A percentile compares a stretch with the other conserved stretches of the same genome.
phyloP scores from a whole-genome alignment of 148 eudicot species.

The Chenopodium suecicum region DNA sequence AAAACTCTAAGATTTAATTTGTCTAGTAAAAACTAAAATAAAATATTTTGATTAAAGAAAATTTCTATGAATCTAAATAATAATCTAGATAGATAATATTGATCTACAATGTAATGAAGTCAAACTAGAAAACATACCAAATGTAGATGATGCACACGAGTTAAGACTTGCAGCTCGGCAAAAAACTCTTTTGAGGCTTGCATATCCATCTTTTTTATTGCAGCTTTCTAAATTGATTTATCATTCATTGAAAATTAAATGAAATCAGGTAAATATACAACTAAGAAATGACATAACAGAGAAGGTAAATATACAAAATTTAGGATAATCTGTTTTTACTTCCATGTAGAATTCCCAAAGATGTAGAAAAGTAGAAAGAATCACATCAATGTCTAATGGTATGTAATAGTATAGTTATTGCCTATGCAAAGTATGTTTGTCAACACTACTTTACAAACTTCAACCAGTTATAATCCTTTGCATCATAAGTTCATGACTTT shows the following conservation, averaged over 20 bases:
- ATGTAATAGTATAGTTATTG: too few relatives aligned
- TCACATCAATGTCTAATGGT: too few relatives aligned
- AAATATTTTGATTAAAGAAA: neutral
- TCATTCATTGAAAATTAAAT: neutral
- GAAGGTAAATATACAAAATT: too few relatives aligned
- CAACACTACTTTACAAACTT: neutral
- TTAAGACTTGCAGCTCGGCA: constrained; percentile 47
- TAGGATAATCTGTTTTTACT: neutral
- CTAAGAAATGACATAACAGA: neutral
- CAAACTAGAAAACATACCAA: constrained; percentile 29
- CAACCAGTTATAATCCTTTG: neutral
- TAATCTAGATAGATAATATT: neutral
- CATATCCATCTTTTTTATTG: constrained; percentile 51
- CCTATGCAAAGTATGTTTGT: neutral
- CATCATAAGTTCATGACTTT: neutral
- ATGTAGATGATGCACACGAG: constrained; percentile 50
- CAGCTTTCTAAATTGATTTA: constrained; percentile 39
- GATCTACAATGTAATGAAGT: neutral
- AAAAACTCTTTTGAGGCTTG: constrained; percentile 48
- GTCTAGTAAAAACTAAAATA: neutral
- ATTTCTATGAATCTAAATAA: neutral
- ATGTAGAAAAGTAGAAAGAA: neutral
- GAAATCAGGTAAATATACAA: neutral
- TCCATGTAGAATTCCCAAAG: neutral
- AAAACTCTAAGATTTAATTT: too few relatives aligned